phyloP scores from a whole-genome alignment of 305 asterid species.

The Fraxinus greggii region DNA sequence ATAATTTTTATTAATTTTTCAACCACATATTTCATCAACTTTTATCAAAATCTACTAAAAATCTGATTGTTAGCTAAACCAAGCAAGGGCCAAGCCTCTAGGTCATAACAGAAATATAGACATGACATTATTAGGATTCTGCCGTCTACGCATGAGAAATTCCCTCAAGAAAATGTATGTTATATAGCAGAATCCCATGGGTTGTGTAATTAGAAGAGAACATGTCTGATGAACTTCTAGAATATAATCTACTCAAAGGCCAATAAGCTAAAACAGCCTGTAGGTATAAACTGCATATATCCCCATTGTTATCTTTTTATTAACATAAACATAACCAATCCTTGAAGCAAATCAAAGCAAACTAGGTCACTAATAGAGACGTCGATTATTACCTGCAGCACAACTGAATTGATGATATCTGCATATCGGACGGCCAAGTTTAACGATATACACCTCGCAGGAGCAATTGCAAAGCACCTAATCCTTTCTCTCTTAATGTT shows the following conservation, averaged over 20 bases:
- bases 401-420: slow-evolving; percentile 87
- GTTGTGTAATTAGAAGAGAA: not conserved
- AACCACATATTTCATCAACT: not conserved
- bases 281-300: not conserved
- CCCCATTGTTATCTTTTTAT: not conserved
- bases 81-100: not conserved
- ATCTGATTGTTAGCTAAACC: not conserved
- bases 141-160: not conserved
- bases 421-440: slow-evolving; percentile 97
- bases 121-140: not conserved
- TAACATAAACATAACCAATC: not conserved
- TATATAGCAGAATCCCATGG: not conserved
- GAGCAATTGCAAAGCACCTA: slow-evolving; percentile 93
- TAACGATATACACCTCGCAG: slow-evolving; percentile 89
- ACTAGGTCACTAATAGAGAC: not conserved
- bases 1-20: not conserved
- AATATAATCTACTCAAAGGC: not conserved
- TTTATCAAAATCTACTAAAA: not conserved
- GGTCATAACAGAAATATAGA: not conserved
- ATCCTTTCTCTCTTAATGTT: slow-evolving; percentile 70
- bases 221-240: not conserved
- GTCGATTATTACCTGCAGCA: slow-evolving; percentile 67
- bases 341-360: not conserved
- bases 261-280: not conserved
- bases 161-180: not conserved